These are phyloP conservation scores for Eutypella sp. DNA, from an alignment of 2,329 filamentous ascomycete species.

Conservation along the genomic window DNA sequence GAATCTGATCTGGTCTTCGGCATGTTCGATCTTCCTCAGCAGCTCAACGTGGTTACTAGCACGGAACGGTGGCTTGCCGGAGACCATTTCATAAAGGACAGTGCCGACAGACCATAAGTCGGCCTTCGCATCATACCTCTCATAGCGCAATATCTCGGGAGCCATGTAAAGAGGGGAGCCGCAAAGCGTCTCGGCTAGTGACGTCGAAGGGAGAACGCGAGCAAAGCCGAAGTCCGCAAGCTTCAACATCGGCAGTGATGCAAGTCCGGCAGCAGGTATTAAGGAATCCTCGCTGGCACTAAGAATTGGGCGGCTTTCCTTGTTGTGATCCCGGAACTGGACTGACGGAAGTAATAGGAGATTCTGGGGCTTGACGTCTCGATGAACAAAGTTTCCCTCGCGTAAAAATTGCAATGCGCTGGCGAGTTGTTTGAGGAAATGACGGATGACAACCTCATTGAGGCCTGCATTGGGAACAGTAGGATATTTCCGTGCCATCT, in stretches of 20 bases:
- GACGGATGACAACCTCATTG: slow-evolving; percentile 91
- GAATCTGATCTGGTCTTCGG: slow-evolving; percentile 82
- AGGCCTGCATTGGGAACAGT: slow-evolving; percentile 78
- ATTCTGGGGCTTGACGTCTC: slow-evolving; percentile 97
- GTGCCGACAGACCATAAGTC: slow-evolving; percentile 98
- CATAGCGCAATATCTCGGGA: slow-evolving; percentile 92
- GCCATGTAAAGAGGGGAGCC: slow-evolving; percentile 98
- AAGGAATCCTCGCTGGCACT: slow-evolving; percentile 73
- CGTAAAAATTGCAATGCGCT: slow-evolving; percentile 89
- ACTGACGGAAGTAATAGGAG: slow-evolving; percentile 80
- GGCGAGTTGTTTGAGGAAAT: slow-evolving; percentile 91
- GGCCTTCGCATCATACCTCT: slow-evolving; percentile 94
- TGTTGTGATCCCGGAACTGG: slow-evolving; percentile 59
- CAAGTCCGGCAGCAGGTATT: slow-evolving; percentile 73
- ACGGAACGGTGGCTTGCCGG: slow-evolving; percentile 82
- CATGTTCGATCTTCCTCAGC: slow-evolving; percentile 83
- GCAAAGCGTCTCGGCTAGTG: slow-evolving; percentile 91
- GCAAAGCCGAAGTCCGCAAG: slow-evolving; percentile 99
- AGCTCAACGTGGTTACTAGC: slow-evolving; percentile 94
- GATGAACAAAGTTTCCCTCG: slow-evolving; percentile 82
- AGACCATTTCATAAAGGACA: slow-evolving; percentile 92
- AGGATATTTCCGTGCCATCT: slow-evolving; percentile 92
- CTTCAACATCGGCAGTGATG: slow-evolving; percentile 90
- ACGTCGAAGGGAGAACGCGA: slow-evolving; percentile 81
- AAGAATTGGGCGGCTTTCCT: slow-evolving; percentile 65